Evolutionary conservation across 345 rosid genomes (phyloP).

Genomic region (Isatis tinctoria): DNA sequence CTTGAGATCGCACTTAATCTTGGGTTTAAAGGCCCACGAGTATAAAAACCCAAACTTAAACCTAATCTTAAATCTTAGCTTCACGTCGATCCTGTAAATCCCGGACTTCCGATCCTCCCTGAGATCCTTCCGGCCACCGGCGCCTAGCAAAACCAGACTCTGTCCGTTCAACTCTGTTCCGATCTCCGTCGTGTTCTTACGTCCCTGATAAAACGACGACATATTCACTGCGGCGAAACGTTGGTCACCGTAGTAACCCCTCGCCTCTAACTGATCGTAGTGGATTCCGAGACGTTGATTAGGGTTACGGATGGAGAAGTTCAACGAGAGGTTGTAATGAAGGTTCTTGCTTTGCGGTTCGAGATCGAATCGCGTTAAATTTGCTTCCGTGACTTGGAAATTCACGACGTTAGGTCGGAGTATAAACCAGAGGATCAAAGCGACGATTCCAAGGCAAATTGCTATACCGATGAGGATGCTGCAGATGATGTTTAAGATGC

Average conservation of each 20-base stretch:
- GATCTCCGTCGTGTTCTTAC: slow-evolving; percentile 52
- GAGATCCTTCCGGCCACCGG: slow-evolving; percentile 20
- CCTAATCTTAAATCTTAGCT: slow-evolving; percentile 46
- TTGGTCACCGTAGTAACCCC: slow-evolving; percentile 37
- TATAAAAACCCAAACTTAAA: slow-evolving; percentile 53
- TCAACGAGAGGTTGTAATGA: slow-evolving; percentile 39
- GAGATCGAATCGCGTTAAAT: slow-evolving; percentile 38
- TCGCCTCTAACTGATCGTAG: slow-evolving; percentile 45
- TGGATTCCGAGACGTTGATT: slow-evolving; percentile 50
- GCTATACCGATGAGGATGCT: slow-evolving; percentile 37
- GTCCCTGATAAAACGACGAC: slow-evolving; percentile 62
- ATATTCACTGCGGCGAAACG: slow-evolving; percentile 28
- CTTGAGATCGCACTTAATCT: slow-evolving; percentile 48
- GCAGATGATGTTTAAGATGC: slow-evolving; percentile 21
- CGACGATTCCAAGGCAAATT: slow-evolving; percentile 35
- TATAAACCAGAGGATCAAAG: slow-evolving; percentile 50
- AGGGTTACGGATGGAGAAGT: slow-evolving; percentile 50
- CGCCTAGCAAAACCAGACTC: slow-evolving; percentile 17
- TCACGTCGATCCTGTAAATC: slow-evolving; percentile 47
- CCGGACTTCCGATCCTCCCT: slow-evolving; percentile 37
- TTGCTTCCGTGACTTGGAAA: slow-evolving; percentile 40
- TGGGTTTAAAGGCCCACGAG: slow-evolving; percentile 48
- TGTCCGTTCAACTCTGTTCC: slow-evolving; percentile 37
- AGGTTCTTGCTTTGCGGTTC: slow-evolving; percentile 26
- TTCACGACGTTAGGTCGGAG: slow-evolving; percentile 50